These are phyloP conservation scores for Magnolia sinica DNA, from an alignment of 164 flowering plant species.

Conservation along the genomic window DNA sequence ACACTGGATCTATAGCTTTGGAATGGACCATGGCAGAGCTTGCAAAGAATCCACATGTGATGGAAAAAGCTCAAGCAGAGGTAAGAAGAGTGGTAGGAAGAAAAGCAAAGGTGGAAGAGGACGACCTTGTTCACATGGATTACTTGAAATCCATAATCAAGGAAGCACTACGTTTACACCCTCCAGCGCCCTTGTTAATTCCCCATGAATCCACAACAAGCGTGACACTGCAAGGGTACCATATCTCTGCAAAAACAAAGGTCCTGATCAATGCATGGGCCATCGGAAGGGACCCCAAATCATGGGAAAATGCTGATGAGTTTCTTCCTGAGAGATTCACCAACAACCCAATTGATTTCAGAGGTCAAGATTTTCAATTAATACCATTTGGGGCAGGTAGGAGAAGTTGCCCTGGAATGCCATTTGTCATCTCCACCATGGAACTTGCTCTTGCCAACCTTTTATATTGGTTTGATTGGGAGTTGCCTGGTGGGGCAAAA, in stretches of 20 bases:
- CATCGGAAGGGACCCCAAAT: background rate
- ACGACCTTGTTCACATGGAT: background rate
- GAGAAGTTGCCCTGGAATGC: constrained; percentile 7
- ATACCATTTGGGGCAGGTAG: constrained; percentile 9
- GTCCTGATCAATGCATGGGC: constrained; percentile 1
- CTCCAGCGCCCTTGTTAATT: background rate
- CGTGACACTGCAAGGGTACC: background rate
- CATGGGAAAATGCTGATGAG: constrained; percentile 2
- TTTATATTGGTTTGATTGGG: constrained; percentile 4
- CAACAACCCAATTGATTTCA: background rate
- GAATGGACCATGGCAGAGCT: constrained; percentile 10
- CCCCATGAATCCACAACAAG: background rate
- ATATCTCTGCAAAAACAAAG: background rate
- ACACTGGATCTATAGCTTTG: background rate
- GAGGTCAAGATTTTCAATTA: constrained; percentile 1
- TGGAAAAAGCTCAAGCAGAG: constrained; percentile 5
- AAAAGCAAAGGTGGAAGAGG: background rate
- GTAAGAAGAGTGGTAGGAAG: background rate
- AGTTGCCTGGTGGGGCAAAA: background rate
- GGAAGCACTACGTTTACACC: background rate
- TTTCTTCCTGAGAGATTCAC: constrained; percentile 7
- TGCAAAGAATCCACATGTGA: background rate
- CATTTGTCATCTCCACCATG: background rate
- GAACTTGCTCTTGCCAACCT: constrained; percentile 7
- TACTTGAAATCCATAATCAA: background rate